Conservation (phyloP, 768 basidiomycete species). For the Sporobolomyces phaffii region DNA sequence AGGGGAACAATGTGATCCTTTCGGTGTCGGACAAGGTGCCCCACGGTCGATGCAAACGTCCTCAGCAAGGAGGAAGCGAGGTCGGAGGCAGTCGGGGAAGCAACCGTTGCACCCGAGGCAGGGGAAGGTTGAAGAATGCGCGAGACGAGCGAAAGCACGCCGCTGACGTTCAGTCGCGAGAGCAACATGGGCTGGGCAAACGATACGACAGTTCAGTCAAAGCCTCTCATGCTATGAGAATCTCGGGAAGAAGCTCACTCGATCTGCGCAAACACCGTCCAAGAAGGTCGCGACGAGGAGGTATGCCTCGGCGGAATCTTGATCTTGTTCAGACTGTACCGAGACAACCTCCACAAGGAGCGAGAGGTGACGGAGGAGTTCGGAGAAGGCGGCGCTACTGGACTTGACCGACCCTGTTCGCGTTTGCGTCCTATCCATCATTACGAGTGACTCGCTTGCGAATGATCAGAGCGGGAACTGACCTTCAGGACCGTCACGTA, state of each 20-base stretch:
- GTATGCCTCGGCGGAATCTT: neutral
- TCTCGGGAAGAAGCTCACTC: slow-evolving; percentile 16
- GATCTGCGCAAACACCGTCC: slow-evolving; percentile 27
- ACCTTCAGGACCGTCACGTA: slow-evolving; percentile 32
- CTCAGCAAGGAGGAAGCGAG: slow-evolving; percentile 1
- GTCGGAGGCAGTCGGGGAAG: neutral
- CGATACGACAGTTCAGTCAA: neutral
- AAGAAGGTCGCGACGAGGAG: slow-evolving; percentile 24
- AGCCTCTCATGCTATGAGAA: too few species aligned
- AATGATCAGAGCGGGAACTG: neutral
- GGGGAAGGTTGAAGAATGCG: slow-evolving; percentile 20
- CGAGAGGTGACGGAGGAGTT: slow-evolving; percentile 28
- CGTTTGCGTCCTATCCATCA: too few species aligned
- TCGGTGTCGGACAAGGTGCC: slow-evolving; percentile 35
- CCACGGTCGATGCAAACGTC: slow-evolving; percentile 21
- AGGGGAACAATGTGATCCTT: slow-evolving; percentile 35
- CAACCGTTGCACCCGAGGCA: neutral
- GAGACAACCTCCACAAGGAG: slow-evolving; percentile 5
- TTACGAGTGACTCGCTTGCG: too few species aligned
- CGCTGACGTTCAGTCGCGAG: slow-evolving; percentile 33
- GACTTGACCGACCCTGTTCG: slow-evolving; percentile 26
- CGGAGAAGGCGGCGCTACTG: slow-evolving; percentile 14
- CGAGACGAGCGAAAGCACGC: slow-evolving; percentile 23
- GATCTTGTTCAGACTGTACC: neutral
- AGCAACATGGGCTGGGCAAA: slow-evolving; percentile 30